Evolutionary conservation across 2,329 filamentous ascomycete genomes (phyloP).

Genomic region (Phialophora verrucosa): DNA sequence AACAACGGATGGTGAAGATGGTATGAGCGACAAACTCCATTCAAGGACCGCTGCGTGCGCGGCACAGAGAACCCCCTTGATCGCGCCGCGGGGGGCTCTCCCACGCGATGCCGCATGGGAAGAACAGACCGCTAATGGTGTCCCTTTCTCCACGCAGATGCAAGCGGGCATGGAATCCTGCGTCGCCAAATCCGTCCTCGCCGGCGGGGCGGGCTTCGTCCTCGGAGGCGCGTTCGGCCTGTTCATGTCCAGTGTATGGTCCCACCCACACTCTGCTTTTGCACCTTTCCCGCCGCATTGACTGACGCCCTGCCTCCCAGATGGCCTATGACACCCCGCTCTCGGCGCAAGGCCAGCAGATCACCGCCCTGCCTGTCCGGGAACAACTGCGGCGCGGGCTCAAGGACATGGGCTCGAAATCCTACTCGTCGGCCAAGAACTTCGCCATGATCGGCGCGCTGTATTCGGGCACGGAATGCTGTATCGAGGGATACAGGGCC

Average conservation of each 20-base stretch:
- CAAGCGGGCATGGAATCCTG: slow-evolving; percentile 90
- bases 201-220: slow-evolving; percentile 90
- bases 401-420: slow-evolving; percentile 90
- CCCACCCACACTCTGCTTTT: no score
- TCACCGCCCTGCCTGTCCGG: slow-evolving; percentile 73
- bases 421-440: slow-evolving; percentile 85
- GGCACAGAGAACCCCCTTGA: background rate
- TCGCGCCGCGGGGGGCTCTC: no score
- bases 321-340: slow-evolving; percentile 98
- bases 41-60: no score
- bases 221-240: slow-evolving; percentile 93
- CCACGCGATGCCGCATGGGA: background rate
- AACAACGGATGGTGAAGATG: slow-evolving; percentile 55
- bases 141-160: slow-evolving; percentile 61
- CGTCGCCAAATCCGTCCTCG: slow-evolving; percentile 83
- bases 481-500: slow-evolving; percentile 84
- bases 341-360: slow-evolving; percentile 61
- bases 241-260: slow-evolving; percentile 84
- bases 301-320: slow-evolving; percentile 51
- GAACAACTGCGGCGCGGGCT: slow-evolving; percentile 86
- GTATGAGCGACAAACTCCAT: slow-evolving; percentile 39
- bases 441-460: slow-evolving; percentile 92
- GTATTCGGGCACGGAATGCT: slow-evolving; percentile 92
- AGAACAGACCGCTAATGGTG: background rate
- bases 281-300: background rate